A percentile compares a stretch with the other conserved stretches of the same genome.
phyloP scores from a whole-genome alignment of 2,329 filamentous ascomycete species.

The Diaporthe destruens region DNA sequence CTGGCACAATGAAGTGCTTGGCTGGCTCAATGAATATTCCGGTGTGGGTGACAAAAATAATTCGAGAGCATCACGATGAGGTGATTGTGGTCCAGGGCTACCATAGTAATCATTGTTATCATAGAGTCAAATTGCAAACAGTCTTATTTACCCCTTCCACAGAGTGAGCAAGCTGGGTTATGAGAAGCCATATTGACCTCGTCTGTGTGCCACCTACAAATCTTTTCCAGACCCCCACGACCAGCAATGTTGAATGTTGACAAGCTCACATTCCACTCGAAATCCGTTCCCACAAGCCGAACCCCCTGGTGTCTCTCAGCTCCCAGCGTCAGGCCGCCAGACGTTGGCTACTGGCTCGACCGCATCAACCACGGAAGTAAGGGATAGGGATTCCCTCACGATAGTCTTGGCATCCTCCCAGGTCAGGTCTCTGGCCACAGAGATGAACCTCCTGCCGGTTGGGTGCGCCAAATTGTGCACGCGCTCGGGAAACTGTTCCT shows the following conservation, averaged over 20 bases:
- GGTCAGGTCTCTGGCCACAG: neutral
- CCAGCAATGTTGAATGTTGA: neutral
- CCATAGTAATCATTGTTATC: neutral
- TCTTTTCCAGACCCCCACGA: neutral
- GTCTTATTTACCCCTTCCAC: neutral
- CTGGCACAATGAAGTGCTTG: conserved; percentile 77
- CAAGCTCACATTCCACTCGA: neutral
- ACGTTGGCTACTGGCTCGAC: neutral
- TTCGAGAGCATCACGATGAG: neutral
- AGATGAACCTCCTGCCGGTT: neutral
- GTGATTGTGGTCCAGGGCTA: neutral
- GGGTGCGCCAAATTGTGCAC: neutral
- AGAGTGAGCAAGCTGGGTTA: neutral
- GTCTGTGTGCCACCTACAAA: neutral
- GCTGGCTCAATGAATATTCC: conserved; percentile 73
- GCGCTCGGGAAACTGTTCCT: conserved; percentile 32
- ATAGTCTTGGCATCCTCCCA: conserved; percentile 29
- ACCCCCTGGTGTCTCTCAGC: neutral
- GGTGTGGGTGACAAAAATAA: conserved; percentile 44
- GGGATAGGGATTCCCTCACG: neutral
- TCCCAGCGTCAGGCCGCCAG: neutral
- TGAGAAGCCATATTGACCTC: neutral
- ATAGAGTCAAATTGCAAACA: conserved; percentile 23
- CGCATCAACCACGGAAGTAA: neutral
- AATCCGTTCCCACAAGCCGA: neutral